Conservation (phyloP, 2,329 filamentous ascomycete genomes). For the Apiospora hydei region DNA sequence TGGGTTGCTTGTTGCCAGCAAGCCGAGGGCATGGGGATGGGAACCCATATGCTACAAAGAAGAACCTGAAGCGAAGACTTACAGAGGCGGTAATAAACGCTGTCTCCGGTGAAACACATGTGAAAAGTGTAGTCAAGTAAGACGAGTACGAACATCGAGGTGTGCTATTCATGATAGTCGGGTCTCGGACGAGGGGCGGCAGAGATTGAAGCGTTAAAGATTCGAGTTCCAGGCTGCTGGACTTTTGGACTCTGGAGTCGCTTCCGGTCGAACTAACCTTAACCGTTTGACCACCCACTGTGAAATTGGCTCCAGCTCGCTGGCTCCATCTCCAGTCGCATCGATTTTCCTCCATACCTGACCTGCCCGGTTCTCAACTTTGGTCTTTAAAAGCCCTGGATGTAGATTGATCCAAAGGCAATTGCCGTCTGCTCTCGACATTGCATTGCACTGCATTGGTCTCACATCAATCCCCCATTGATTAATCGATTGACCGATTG, state of each 20-base stretch:
- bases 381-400: no score
- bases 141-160: neutral
- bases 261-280: neutral
- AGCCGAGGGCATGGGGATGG: neutral
- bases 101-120: no score
- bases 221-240: neutral
- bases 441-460: neutral
- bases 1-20: neutral
- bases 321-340: neutral
- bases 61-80: neutral
- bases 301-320: neutral
- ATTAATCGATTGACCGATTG: neutral
- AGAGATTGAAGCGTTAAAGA: neutral
- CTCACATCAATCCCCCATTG: neutral
- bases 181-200: no score
- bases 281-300: neutral
- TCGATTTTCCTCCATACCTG: conserved; percentile 9
- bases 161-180: neutral
- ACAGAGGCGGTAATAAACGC: neutral
- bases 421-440: neutral
- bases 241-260: neutral
- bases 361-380: no score
- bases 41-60: neutral
- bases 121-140: no score
- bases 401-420: no score